These are phyloP conservation scores for Capronia americana DNA, from an alignment of 2,329 filamentous ascomycete genomes.

Conservation along the genomic window DNA sequence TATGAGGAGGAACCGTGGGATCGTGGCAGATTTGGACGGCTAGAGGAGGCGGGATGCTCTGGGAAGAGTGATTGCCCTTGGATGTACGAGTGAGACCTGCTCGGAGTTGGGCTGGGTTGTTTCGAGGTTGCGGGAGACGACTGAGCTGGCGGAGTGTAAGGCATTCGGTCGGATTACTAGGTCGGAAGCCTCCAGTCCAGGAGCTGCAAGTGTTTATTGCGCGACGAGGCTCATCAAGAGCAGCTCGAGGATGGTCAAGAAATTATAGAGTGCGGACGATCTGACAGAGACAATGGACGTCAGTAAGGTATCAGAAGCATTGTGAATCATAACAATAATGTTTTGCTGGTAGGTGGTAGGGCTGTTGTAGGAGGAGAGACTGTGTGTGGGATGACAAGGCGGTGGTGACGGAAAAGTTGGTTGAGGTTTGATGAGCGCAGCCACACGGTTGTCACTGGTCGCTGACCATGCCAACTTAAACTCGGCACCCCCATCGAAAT, in stretches of 20 bases:
- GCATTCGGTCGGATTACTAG: constrained; percentile 50
- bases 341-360: constrained; percentile 26
- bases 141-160: constrained; percentile 59
- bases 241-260: constrained; percentile 31
- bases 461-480: constrained; percentile 6
- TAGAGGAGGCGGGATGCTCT: constrained; percentile 46
- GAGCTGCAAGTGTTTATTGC: constrained; percentile 30
- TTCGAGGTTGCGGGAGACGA: constrained; percentile 65
- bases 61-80: constrained; percentile 31
- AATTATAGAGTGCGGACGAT: constrained; percentile 22
- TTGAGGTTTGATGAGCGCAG: constrained; percentile 26
- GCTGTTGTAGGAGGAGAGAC: constrained; percentile 29
- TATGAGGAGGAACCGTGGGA: constrained; percentile 67
- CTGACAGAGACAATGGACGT: constrained; percentile 30
- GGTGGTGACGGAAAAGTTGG: constrained; percentile 17
- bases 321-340: constrained; percentile 34
- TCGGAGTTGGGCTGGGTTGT: constrained; percentile 57
- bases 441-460: constrained; percentile 2
- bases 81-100: constrained; percentile 59
- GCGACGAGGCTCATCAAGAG: constrained; percentile 39
- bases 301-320: constrained; percentile 32
- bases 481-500: background rate
- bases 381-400: constrained; percentile 12
- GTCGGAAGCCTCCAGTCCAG: constrained; percentile 30
- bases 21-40: constrained; percentile 59